Conservation (phyloP, 345 rosid species). For the Eucalyptus pauciflora region DNA sequence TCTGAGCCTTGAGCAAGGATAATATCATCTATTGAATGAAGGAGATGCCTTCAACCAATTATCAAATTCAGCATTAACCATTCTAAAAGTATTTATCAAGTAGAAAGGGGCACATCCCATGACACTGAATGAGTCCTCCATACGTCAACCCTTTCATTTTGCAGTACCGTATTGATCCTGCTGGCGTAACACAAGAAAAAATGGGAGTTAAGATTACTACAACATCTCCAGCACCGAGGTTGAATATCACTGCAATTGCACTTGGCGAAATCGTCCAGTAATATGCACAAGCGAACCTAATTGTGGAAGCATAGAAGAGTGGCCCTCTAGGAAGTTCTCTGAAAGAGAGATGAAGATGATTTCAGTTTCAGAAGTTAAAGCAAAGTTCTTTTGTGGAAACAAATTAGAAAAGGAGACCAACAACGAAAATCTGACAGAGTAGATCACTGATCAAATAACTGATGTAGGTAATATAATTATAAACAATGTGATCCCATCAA, state of each 20-base stretch:
- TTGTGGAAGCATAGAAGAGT: conserved; percentile 51
- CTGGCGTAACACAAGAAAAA: background rate
- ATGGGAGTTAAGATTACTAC: background rate
- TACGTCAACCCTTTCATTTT: background rate
- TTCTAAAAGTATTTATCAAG: background rate
- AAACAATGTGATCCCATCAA: background rate
- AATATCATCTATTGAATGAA: background rate
- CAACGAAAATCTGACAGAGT: background rate
- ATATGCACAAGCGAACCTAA: conserved; percentile 42
- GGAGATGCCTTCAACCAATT: background rate
- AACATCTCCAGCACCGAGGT: conserved; percentile 97
- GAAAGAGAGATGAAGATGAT: conserved; percentile 8
- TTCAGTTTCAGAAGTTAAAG: background rate
- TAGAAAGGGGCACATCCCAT: background rate
- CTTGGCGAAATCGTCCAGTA: conserved; percentile 74
- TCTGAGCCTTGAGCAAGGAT: background rate
- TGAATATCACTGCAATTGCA: conserved; percentile 60
- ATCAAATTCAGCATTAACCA: background rate
- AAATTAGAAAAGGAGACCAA: background rate
- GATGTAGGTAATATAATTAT: background rate
- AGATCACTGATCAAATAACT: background rate
- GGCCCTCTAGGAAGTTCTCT: conserved; percentile 93
- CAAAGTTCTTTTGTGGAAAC: background rate
- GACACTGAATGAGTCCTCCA: background rate
- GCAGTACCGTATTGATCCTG: background rate